These are phyloP conservation scores for Papiliotrema nemorosa DNA, from an alignment of 1,284 basidiomycete species.

Conservation along the genomic window DNA sequence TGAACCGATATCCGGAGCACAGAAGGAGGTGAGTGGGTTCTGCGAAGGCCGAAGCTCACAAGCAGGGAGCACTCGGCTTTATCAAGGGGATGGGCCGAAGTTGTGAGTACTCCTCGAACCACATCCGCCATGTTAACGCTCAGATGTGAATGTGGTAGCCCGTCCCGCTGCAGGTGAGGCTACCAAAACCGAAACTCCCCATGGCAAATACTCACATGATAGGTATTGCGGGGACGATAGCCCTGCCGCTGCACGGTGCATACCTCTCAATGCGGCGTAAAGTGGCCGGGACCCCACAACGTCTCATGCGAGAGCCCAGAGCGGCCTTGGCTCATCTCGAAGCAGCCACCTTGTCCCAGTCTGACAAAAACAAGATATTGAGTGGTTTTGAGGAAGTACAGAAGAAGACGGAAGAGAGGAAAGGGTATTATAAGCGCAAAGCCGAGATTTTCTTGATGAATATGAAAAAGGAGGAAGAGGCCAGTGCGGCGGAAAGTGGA, in stretches of 20 bases:
- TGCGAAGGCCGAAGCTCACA: conserved; percentile 1
- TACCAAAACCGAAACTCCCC: too few relatives aligned
- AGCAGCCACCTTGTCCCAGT: conserved; percentile 7
- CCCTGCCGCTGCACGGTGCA: conserved; percentile 52
- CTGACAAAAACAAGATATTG: conserved; percentile 48
- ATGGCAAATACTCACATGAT: not conserved
- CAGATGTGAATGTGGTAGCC: conserved; percentile 52
- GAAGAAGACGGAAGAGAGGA: conserved; percentile 40
- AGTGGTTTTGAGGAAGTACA: conserved; percentile 48
- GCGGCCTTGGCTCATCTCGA: conserved; percentile 12
- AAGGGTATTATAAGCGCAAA: conserved; percentile 42
- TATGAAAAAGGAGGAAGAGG: conserved; percentile 8
- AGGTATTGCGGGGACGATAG: conserved; percentile 53
- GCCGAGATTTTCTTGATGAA: conserved; percentile 35
- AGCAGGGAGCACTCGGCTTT: conserved; percentile 53
- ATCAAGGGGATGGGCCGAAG: conserved; percentile 56
- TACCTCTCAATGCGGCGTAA: conserved; percentile 48
- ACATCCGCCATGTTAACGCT: not conserved
- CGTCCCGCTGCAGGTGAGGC: conserved; percentile 49
- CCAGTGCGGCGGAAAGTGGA: not conserved
- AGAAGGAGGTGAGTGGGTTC: conserved; percentile 50
- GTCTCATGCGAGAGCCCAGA: conserved; percentile 24
- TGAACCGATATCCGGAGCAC: conserved; percentile 54
- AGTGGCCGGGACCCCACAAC: conserved; percentile 21
- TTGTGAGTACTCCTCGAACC: conserved; percentile 47